Evolutionary conservation across 371 early-diverging fungal genomes (phyloP).

Genomic region (Haplosporangium sp.): DNA sequence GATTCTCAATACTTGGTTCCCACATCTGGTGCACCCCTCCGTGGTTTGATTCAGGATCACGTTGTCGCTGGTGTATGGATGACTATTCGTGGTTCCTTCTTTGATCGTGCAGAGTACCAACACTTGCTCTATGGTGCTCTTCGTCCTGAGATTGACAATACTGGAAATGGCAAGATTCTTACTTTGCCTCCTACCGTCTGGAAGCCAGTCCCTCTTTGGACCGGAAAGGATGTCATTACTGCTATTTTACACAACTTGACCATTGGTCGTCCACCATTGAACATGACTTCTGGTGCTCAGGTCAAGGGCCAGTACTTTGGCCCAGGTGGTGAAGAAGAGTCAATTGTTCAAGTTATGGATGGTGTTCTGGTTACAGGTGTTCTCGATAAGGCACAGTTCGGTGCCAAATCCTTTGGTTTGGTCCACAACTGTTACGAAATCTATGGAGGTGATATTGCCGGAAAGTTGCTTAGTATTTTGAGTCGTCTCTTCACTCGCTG

Average conservation of each 20-base stretch:
- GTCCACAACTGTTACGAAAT: conserved; percentile 98
- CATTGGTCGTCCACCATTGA: conserved; percentile 79
- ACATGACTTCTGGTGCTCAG: conserved; percentile 89
- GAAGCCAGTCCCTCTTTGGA: conserved; percentile 94
- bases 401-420: conserved; percentile 94
- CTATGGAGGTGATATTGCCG: conserved; percentile 94
- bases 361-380: conserved; percentile 94
- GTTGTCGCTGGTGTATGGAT: conserved; percentile 97
- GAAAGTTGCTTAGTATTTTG: conserved; percentile 93
- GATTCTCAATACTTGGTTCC: conserved; percentile 99
- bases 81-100: conserved; percentile 92
- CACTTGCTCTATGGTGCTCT: conserved; percentile 92
- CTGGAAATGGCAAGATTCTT: conserved; percentile 80
- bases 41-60: conserved; percentile 99
- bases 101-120: conserved; percentile 92
- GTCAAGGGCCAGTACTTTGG: conserved; percentile 94
- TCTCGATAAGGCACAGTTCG: conserved; percentile 98
- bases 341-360: conserved; percentile 83
- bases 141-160: conserved; percentile 78
- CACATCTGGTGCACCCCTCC: conserved; percentile 97
- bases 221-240: conserved; percentile 98
- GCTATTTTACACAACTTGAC: conserved; percentile 92
- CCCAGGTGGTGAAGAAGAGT: conserved; percentile 84
- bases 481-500: conserved; percentile 96
- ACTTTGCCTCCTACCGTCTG: conserved; percentile 88